Base-by-base conservation (phyloP, 2,329 filamentous ascomycete species). In the Penicillium glabrum region DNA sequence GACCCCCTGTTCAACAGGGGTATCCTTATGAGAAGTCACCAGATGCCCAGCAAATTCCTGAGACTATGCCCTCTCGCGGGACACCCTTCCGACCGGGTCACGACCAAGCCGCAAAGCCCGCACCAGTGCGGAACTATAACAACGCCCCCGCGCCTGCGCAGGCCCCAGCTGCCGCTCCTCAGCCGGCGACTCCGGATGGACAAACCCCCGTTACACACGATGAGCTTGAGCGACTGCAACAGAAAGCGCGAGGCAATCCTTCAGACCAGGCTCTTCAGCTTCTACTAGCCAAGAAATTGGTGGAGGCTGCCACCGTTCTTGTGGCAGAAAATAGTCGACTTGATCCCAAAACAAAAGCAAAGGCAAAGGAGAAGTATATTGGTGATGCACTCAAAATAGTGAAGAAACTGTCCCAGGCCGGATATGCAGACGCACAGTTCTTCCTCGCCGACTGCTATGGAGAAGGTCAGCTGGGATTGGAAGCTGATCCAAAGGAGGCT, bases 361-460 rank as follows among this genome's bases (percentile, higher is more conserved):
- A 84, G 70, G 86, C 84, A 60, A 88, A 91, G 29, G 93, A 98
- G 66, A 88, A 88, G 56, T 98, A 93, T 71, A 80, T 93, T 16
- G 78, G 88, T 63, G 95, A 98, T 69, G 91, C 91, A 1, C 86
- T 95, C 71, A 98, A 97, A 75, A 86, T 93, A 24, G 79, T 98
- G 44, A 97, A 97, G 79, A 97, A 96, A 73, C 82, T 98, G 10
- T 86, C 88, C 8, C 83, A 83, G 50, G 81, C 80, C 13, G 87
- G 89, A 59, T 90, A 93, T 67, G 77, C 86, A 0, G 92, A 96
- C 9, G 93, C 93, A 29, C 96, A 96, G 86, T 99, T 99, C 76
- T 91, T 91, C 66, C 77, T 96, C 51, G 95, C 93, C 21, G 95
- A 98, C 72, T 91, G 89, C 69, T 88, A 95, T 65, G 93, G 95